Base-by-base conservation (phyloP, 2,329 filamentous ascomycete genomes). In the Coniochaeta pulveracea region DNA sequence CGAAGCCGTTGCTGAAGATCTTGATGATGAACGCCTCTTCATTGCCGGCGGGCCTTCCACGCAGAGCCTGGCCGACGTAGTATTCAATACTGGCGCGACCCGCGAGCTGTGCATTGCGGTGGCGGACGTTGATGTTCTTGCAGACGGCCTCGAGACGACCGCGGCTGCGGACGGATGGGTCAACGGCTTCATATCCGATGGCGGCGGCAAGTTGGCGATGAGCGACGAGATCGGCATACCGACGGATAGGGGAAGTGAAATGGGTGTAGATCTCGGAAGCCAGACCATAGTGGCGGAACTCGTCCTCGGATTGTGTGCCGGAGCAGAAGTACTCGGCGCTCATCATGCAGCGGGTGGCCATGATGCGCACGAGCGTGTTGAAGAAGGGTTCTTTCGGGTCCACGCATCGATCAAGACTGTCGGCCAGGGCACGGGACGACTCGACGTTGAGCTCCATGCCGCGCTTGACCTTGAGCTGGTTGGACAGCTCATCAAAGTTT, bases 291-390 rank as follows among this genome's bases (percentile, higher is more conserved):
- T 98, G 93, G 34, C 85, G 76, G 69, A 94, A 98, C 54, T 96
- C 91, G 1, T 85, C 81, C 54, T 91, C 89, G 0, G 88, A 76
- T 54, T 95, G 86, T 6, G 86, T 88, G 39, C 91, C 91, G 0
- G 89, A 84, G 60, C 84, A 91, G 60, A 98, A 98, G 61, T 98
- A 98, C 60, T 98, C 91, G 40, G 91, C 91, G 34, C 85, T 91
- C 69, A 94, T 94, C 91, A 98, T 98, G 71, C 91, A 98, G 15
- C 91, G 80, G 7, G 91, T 98, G 8, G 91, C 91, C 64, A 98
- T 83, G 60, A 98, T 94, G 52, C 91, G 85, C 46, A 98, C 80
- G 16, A 98, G 76, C 3, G 89, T 98, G 69, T 98, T 98, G 72
- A 98, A 96, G 65, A 95, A 98, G 18, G 89, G 85, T 47, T 96